These are phyloP conservation scores for Neolentinus lepideus DNA, from an alignment of 1,284 basidiomycete species.

Conservation along the genomic window DNA sequence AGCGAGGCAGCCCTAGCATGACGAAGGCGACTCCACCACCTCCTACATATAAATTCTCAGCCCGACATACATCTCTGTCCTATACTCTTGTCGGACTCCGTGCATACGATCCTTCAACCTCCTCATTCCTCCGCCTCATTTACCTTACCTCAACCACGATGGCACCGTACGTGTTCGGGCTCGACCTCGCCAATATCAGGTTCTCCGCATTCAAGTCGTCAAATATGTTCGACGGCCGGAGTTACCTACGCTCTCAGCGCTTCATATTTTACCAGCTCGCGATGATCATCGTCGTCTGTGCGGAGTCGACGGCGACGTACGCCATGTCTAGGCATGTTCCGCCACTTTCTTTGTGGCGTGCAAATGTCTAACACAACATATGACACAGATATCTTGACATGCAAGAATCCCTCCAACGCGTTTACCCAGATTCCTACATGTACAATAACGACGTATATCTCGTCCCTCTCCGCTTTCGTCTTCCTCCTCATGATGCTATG, in stretches of 20 bases:
- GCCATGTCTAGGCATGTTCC: conserved; percentile 1
- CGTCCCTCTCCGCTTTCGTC: background rate
- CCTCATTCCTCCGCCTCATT: too few relatives aligned
- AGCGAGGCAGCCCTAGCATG: too few relatives aligned
- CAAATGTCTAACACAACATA: background rate
- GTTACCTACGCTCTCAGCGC: conserved; percentile 2
- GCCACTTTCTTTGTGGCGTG: background rate
- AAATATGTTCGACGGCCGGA: conserved; percentile 5
- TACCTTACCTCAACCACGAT: background rate
- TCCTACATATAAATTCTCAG: too few relatives aligned
- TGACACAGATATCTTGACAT: conserved; percentile 3
- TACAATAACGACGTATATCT: conserved; percentile 4
- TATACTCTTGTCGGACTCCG: too few relatives aligned
- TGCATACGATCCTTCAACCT: too few relatives aligned
- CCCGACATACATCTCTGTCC: too few relatives aligned
- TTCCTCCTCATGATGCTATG: background rate
- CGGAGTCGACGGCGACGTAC: conserved; percentile 5
- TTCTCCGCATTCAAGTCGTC: conserved; percentile 5
- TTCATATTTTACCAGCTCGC: conserved; percentile 6
- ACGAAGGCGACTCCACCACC: too few relatives aligned
- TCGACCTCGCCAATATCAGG: conserved; percentile 5
- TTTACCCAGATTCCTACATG: background rate
- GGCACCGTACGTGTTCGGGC: conserved; percentile 2
- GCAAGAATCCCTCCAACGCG: background rate
- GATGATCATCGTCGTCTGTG: conserved; percentile 4